Evolutionary conservation across 345 rosid genomes (phyloP).

Genomic region (Theobroma cacao): DNA sequence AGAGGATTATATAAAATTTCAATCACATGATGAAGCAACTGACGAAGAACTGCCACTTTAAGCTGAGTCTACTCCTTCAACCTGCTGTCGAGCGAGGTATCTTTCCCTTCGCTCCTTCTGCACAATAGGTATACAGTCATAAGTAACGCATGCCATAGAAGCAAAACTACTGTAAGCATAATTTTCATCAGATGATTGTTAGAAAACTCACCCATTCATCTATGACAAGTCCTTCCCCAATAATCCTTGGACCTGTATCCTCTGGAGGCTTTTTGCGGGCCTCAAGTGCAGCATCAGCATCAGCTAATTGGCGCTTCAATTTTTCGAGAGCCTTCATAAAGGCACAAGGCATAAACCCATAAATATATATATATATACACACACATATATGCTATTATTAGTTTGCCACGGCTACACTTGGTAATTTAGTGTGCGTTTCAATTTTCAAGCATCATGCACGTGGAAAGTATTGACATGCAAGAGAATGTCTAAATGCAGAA

Average conservation of each 20-base stretch:
- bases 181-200: neutral
- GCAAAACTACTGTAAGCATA: neutral
- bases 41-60: constrained; percentile 22
- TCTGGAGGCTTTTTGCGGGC: constrained; percentile 80
- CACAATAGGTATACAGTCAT: neutral
- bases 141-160: neutral
- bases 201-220: constrained; percentile 91
- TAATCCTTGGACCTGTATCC: constrained; percentile 75
- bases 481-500: neutral
- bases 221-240: constrained; percentile 99
- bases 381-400: too few species aligned
- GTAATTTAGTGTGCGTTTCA: neutral
- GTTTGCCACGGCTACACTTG: neutral
- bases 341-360: neutral
- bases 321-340: constrained; percentile 66
- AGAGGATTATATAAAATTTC: neutral
- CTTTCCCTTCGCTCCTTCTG: constrained; percentile 97
- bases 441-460: neutral
- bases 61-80: constrained; percentile 69
- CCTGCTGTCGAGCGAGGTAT: constrained; percentile 91
- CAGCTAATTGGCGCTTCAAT: constrained; percentile 79
- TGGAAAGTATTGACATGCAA: constrained; percentile 1
- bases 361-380: too few species aligned
- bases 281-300: constrained; percentile 87
- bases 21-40: neutral